phyloP scores from a whole-genome alignment of 2,329 filamentous ascomycete species.

The Neospermospora avenae region DNA sequence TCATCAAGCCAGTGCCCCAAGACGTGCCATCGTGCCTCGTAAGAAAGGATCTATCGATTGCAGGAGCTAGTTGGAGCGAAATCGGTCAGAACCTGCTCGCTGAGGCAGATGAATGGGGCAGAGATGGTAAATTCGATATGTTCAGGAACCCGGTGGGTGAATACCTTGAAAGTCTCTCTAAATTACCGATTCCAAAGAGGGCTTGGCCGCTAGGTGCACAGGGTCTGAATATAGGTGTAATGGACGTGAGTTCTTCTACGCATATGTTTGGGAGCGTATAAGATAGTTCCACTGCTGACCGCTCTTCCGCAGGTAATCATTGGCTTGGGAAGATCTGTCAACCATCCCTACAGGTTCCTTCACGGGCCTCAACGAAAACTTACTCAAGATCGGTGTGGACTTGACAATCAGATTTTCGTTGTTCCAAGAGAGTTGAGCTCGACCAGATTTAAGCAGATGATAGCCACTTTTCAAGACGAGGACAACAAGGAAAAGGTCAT shows the following conservation, averaged over 20 bases:
- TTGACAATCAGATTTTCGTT: neutral
- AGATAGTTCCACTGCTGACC: neutral
- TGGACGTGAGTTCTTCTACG: conserved; percentile 14
- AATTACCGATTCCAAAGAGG: conserved; percentile 6
- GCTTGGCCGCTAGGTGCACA: neutral
- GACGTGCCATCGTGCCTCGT: neutral
- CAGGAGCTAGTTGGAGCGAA: conserved; percentile 9
- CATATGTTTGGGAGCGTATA: neutral
- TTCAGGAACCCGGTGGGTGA: conserved; percentile 18
- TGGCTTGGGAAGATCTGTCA: conserved; percentile 10
- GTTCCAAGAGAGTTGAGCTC: conserved; percentile 14
- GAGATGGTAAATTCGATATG: conserved; percentile 9
- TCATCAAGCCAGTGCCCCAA: conserved; percentile 5
- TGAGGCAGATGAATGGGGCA: conserved; percentile 20
- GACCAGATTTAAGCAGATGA: neutral
- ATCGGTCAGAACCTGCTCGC: conserved; percentile 11
- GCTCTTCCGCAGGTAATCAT: conserved; percentile 6
- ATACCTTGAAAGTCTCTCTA: conserved; percentile 17
- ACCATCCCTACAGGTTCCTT: neutral
- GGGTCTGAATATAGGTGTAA: conserved; percentile 9
- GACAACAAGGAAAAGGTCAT: neutral
- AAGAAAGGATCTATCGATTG: neutral
- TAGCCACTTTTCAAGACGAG: conserved; percentile 1
- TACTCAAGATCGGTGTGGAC: conserved; percentile 4
- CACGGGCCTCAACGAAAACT: conserved; percentile 9